Conservation (phyloP, 768 basidiomycete genomes). For the Leccinum imitatum region DNA sequence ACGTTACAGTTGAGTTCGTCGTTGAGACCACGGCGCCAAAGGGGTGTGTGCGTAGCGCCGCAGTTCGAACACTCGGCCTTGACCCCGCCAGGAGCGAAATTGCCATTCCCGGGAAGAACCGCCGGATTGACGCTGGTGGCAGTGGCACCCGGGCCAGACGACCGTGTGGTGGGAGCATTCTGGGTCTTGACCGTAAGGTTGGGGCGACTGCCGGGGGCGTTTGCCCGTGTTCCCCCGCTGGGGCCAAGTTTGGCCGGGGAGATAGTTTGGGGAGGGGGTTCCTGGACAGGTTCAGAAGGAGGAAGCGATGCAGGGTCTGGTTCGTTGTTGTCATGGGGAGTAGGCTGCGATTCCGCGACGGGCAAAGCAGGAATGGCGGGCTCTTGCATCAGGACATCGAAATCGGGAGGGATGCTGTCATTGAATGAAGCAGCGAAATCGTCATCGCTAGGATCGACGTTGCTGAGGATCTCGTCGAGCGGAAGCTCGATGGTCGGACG, state of each 20-base stretch:
- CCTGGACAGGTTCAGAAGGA: slow-evolving; percentile 40
- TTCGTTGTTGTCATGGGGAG: slow-evolving; percentile 10
- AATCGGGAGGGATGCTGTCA: slow-evolving; percentile 7
- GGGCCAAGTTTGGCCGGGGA: slow-evolving; percentile 59
- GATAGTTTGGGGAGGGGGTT: slow-evolving; percentile 48
- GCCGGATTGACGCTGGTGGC: slow-evolving; percentile 32
- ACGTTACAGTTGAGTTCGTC: slow-evolving; percentile 90
- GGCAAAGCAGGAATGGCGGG: slow-evolving; percentile 1
- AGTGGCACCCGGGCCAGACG: slow-evolving; percentile 64
- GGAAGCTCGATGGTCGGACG: no score
- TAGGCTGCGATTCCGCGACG: slow-evolving; percentile 13
- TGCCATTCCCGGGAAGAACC: no score
- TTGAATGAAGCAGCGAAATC: no score
- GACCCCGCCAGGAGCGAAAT: no score
- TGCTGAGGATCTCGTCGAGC: no score
- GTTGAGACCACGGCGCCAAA: slow-evolving; percentile 84
- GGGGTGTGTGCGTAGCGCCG: slow-evolving; percentile 84
- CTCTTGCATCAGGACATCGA: not conserved
- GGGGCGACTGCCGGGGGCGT: slow-evolving; percentile 48
- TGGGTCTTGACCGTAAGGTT: slow-evolving; percentile 21
- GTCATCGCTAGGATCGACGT: no score
- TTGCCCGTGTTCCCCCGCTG: slow-evolving; percentile 49
- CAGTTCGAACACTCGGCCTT: slow-evolving; percentile 25
- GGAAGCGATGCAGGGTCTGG: slow-evolving; percentile 21
- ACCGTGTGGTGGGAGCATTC: slow-evolving; percentile 40